Evolutionary conservation across 495 filamentous ascomycete species (phyloP).

Genomic region (Penicillium herquei): DNA sequence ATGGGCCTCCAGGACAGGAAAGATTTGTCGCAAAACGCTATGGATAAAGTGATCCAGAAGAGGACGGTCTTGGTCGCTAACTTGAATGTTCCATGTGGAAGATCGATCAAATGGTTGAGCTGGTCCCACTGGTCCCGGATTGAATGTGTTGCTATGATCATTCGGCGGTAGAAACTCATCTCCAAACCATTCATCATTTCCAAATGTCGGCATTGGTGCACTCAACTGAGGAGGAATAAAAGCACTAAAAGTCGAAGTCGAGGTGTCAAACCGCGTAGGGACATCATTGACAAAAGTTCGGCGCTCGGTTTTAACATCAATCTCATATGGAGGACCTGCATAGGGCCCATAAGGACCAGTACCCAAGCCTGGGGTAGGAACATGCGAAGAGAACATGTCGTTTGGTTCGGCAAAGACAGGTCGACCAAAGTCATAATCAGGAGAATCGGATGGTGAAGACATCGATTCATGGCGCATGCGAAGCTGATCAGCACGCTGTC

Average conservation of each 20-base stretch:
- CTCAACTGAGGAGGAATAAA: slow-evolving; percentile 73
- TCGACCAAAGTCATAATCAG: not conserved
- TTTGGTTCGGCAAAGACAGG: not conserved
- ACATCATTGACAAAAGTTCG: slow-evolving; percentile 94
- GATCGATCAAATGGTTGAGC: slow-evolving; percentile 20
- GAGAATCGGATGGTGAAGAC: too few relatives aligned
- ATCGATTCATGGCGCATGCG: too few relatives aligned
- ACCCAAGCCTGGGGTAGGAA: too few relatives aligned
- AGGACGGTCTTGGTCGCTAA: slow-evolving; percentile 84
- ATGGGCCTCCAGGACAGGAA: slow-evolving; percentile 86
- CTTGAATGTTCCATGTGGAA: slow-evolving; percentile 60
- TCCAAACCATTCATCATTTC: slow-evolving; percentile 72
- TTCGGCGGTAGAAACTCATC: slow-evolving; percentile 57
- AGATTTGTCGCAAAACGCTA: slow-evolving; percentile 82
- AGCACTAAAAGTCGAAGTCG: slow-evolving; percentile 83
- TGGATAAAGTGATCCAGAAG: slow-evolving; percentile 91
- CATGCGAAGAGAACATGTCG: too few relatives aligned
- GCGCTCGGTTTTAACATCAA: slow-evolving; percentile 92
- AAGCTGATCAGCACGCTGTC: not conserved
- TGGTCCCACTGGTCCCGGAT: slow-evolving; percentile 28
- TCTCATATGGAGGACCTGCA: slow-evolving; percentile 71
- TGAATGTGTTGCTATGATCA: slow-evolving; percentile 25
- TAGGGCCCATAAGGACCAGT: slow-evolving; percentile 22
- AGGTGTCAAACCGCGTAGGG: slow-evolving; percentile 76
- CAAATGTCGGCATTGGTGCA: slow-evolving; percentile 62